These are phyloP conservation scores for Calonectria pseudoreteaudii DNA, from an alignment of 2,329 filamentous ascomycete species.

Conservation along the genomic window DNA sequence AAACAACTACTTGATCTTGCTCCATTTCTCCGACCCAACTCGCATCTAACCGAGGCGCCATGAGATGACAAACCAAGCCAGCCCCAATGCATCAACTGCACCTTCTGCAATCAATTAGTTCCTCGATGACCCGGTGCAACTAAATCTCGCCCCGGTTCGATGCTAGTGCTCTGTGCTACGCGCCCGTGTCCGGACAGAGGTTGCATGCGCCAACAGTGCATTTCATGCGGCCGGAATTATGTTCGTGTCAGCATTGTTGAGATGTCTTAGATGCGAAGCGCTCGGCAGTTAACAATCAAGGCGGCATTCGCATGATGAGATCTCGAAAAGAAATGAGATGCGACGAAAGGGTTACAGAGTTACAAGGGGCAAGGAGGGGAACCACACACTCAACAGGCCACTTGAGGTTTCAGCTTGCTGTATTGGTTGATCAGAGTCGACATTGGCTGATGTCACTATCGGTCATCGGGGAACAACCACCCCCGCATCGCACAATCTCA, in stretches of 20 bases:
- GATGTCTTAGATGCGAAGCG: slow-evolving; percentile 4
- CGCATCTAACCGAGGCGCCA: not conserved
- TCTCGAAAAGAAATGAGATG: slow-evolving; percentile 10
- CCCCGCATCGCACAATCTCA: not conserved
- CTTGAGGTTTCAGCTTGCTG: not conserved
- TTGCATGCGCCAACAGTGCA: slow-evolving; percentile 9
- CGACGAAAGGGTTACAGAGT: slow-evolving; percentile 9
- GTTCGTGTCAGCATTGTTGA: slow-evolving; percentile 17
- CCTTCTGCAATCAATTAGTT: slow-evolving; percentile 12
- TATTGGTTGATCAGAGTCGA: not conserved
- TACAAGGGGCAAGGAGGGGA: slow-evolving; percentile 4
- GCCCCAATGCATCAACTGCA: not conserved
- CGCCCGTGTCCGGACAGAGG: not conserved
- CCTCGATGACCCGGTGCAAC: not conserved
- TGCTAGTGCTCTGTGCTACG: not conserved
- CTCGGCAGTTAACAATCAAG: slow-evolving; percentile 17
- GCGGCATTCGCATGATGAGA: slow-evolving; percentile 16
- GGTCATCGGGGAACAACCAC: not conserved
- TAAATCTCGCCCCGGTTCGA: not conserved
- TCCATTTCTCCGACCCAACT: not conserved
- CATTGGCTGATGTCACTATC: not conserved
- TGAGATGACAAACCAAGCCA: not conserved
- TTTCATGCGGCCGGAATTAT: slow-evolving; percentile 21
- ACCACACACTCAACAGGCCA: slow-evolving; percentile 15
- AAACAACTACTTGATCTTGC: not conserved